Evolutionary conservation across 352 stramenopile species (phyloP), one percentile per base, ranked within the genome.

Genomic region (Hyaloperonospora arabidopsidis): DNA sequence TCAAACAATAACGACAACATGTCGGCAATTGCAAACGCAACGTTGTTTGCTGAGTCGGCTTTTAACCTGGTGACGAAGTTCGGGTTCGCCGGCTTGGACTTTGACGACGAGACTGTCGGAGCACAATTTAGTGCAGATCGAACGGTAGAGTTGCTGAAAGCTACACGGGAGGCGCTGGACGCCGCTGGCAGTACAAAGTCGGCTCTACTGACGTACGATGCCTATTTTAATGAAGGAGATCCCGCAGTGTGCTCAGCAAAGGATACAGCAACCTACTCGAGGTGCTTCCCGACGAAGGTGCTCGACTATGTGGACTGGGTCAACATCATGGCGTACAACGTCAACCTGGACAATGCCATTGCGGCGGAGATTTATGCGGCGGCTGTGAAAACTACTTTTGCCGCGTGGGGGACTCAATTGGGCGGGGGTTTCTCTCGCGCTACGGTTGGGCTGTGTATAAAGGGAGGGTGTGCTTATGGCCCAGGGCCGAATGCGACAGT

Each of bases 261-360:
- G 1, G 65, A 54, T 2, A 50, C 66, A 35, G 65, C 64, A 4
- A 45, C 54, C 23, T 88, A 87, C 55, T 61, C 70, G 22, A 67
- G 81, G 2, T 91, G 81, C 54, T 91, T 89, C 52, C 75, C 77
- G 1, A 59, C 63, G 2, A 56, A 49, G 23, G 59, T 87, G 2
- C 49, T 88, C 18, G 47, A 69, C 18, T 76, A 77, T 18, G 65
- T 89, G 14, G 76, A 89, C 59, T 88, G 79, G 78, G 59, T 91
- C 38, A 87, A 91, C 60, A 86, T 91, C 56, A 91, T 91, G 81
- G 71, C 79, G 36, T 91, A 91, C 67, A 91, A 91, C 50, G 73
- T 87, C 38, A 70, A 85, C 13, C 7, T 68, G 22, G 65, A 87
- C 40, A 59, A 59, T 5, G 50, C 36, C 0, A 65, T 49, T 0